These are phyloP conservation scores for Amphibolis antarctica DNA, from an alignment of 106 monocot species.

Conservation along the genomic window DNA sequence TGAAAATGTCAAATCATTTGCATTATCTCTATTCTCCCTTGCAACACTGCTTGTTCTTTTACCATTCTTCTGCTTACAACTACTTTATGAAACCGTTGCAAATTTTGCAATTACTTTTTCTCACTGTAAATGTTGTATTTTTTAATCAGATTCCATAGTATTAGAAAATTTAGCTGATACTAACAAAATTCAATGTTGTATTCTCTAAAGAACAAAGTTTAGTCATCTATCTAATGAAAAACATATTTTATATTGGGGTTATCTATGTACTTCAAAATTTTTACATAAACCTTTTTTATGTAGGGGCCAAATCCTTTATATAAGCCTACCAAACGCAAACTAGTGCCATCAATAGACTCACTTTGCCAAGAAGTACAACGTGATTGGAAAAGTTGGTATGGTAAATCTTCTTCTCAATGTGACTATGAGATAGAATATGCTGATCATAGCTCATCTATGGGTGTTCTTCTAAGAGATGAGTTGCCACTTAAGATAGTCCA, in stretches of 20 bases:
- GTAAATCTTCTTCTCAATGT: constrained; percentile 59
- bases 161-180: no score
- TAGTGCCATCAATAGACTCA: constrained; percentile 48
- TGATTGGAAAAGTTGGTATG: constrained; percentile 26
- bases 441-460: constrained; percentile 80
- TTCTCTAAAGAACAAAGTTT: no score
- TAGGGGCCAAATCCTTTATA: constrained; percentile 84
- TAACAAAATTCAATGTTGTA: no score
- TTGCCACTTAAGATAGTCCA: constrained; percentile 41
- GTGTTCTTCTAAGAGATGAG: constrained; percentile 68
- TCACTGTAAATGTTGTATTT: no score
- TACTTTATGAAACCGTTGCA: no score
- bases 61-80: not conserved
- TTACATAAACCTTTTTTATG: constrained; percentile 2
- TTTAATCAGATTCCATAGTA: no score
- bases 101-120: no score
- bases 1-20: no score
- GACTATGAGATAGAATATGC: constrained; percentile 89
- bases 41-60: not conserved
- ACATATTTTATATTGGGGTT: not conserved
- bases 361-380: constrained; percentile 65
- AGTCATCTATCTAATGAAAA: no score
- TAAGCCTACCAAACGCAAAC: constrained; percentile 53
- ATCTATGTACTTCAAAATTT: not conserved
- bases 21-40: not conserved